Evolutionary conservation across 208 protist species (phyloP).

Genomic region (Endotrypanum monterogeii): DNA sequence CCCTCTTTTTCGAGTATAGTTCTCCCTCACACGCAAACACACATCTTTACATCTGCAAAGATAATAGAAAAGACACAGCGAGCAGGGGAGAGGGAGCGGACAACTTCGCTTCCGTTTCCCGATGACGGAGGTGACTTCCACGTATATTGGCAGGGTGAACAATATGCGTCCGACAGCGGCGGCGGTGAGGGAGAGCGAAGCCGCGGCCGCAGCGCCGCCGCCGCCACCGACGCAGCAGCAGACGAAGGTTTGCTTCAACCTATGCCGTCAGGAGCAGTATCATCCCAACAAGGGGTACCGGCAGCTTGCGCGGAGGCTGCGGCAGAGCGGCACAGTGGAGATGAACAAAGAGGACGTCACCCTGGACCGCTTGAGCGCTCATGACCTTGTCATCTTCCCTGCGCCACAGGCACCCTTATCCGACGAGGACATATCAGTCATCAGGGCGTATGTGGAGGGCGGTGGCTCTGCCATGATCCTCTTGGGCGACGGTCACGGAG

Average conservation of each 20-base stretch:
- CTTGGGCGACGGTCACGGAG: constrained; percentile 93
- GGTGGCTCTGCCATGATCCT: constrained; percentile 93
- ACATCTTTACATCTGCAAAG: too few relatives aligned
- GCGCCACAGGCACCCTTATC: constrained; percentile 77
- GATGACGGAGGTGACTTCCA: constrained; percentile 32
- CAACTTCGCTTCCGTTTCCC: not conserved
- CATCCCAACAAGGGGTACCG: constrained; percentile 91
- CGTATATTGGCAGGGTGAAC: constrained; percentile 1
- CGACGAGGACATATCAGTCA: constrained; percentile 70
- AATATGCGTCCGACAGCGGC: constrained; percentile 6
- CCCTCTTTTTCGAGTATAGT: too few relatives aligned
- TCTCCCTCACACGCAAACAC: too few relatives aligned
- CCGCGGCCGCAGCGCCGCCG: constrained; percentile 11
- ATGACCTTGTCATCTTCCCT: constrained; percentile 84
- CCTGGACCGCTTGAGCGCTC: constrained; percentile 64
- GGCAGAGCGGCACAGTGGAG: constrained; percentile 72
- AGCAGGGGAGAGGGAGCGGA: too few relatives aligned
- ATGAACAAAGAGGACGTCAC: constrained; percentile 92
- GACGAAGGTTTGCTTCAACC: constrained; percentile 88
- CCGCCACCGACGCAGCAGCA: constrained; percentile 5
- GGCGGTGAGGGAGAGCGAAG: constrained; percentile 7
- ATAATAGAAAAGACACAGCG: too few relatives aligned
- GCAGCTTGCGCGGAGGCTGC: constrained; percentile 79
- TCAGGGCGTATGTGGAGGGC: constrained; percentile 85
- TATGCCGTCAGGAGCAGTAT: constrained; percentile 87